Base-by-base conservation (phyloP, 176 grass and related monocot species). In the Calamus simplicifolius region DNA sequence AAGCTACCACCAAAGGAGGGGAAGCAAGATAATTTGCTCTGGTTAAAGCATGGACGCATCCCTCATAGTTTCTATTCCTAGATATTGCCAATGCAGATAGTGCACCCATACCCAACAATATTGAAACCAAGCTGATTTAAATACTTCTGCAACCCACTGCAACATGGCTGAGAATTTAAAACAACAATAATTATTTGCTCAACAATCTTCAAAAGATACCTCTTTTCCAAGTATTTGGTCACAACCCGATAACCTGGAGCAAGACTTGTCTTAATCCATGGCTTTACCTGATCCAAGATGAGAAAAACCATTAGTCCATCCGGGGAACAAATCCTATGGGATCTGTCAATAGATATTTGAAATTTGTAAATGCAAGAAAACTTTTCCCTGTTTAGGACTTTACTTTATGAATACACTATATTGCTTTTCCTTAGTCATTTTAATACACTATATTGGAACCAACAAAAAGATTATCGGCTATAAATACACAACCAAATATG, bases 21-120 rank as follows among this genome's bases (percentile, higher is more conserved):
- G 89, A 95, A 72, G 85, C 89, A 67, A 95, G 89, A 61, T 89
- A 95, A 64, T 95, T 95, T 29, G 89, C 89, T 56, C 89, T 68
- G 48, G 89, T 95, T 49, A 95, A 71, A 25, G 89, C 81, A 80
- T 95, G 89, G 51, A 95, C 89, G 50, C 85, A 85, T 67, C 89
- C 89, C 78, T 95, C 89, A 2, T 85, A 89, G 70, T 95, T 95
- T 29, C 90, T 77, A 68, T 95, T 95, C 49, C 85, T 85, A 18
- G 90, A 95, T 49, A 95, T 95, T 95, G 29, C 90, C 90, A 18
- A 95, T 95, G 64, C 90, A 95, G 67, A 85, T 95, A 52, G 90
- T 95, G 71, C 90, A 95, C 26, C 85, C 90, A 72, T 89, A 95
- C 15, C 90, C 90, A 56, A 95, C 90, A 78, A 89, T 62, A 58